These are phyloP conservation scores for Phytophthora cryptogea DNA, from an alignment of 352 stramenopile species.

Conservation along the genomic window DNA sequence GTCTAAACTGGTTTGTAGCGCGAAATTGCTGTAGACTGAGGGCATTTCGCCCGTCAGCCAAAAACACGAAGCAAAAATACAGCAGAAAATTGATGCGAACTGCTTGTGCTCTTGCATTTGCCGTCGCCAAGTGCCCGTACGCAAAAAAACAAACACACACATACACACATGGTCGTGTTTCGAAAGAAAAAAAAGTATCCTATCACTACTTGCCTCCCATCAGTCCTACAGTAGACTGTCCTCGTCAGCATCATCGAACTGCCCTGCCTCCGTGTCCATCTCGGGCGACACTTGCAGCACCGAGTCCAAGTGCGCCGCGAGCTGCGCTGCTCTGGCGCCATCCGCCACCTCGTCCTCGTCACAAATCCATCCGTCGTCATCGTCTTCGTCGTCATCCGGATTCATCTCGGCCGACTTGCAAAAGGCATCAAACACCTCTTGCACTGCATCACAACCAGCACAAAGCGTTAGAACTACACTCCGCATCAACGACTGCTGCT, in stretches of 20 bases:
- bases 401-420: constrained; percentile 86
- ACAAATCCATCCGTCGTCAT: constrained; percentile 79
- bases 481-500: not conserved
- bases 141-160: no score
- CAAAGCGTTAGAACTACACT: constrained; percentile 4
- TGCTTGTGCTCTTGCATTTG: constrained; percentile 4
- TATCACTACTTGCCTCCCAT: constrained; percentile 21
- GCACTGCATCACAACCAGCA: constrained; percentile 40
- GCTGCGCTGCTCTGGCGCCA: constrained; percentile 60
- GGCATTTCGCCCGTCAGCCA: constrained; percentile 11
- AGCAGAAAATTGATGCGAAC: constrained; percentile 15
- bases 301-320: constrained; percentile 72
- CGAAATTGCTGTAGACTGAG: constrained; percentile 7
- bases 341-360: constrained; percentile 76
- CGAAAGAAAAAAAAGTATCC: constrained; percentile 12
- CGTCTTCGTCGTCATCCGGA: constrained; percentile 62
- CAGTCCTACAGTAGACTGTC: constrained; percentile 48
- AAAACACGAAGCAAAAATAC: constrained; percentile 29
- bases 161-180: not conserved
- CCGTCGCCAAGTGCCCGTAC: not conserved
- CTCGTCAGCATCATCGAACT: constrained; percentile 86
- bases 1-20: constrained; percentile 52
- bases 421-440: constrained; percentile 76
- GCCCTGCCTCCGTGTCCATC: constrained; percentile 54
- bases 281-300: constrained; percentile 66